Evolutionary conservation across 2,329 filamentous ascomycete species (phyloP).

Genomic region (Tolypocladium amazonense): DNA sequence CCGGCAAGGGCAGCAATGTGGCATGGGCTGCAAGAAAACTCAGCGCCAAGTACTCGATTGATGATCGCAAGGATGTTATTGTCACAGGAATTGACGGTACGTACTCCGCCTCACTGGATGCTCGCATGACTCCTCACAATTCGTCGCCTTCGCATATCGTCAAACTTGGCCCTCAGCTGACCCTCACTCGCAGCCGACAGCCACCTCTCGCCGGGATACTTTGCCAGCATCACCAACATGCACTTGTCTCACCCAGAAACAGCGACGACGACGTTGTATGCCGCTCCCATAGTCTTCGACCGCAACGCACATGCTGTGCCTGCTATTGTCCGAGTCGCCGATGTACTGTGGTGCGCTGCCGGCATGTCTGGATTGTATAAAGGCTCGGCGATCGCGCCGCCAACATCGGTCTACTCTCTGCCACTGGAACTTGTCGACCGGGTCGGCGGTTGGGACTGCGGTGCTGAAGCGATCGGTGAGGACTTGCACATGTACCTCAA

Average conservation of each 20-base stretch:
- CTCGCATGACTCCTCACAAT: neutral
- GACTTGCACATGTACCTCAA: conserved; percentile 72
- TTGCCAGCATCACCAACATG: conserved; percentile 51
- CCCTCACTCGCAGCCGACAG: conserved; percentile 46
- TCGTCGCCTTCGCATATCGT: neutral
- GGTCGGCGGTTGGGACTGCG: conserved; percentile 63
- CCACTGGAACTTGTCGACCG: conserved; percentile 56
- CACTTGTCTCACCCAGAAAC: conserved; percentile 50
- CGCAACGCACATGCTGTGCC: conserved; percentile 61
- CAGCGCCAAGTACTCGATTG: conserved; percentile 47
- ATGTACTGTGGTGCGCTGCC: conserved; percentile 61
- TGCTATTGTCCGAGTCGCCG: conserved; percentile 58
- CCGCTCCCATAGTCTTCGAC: conserved; percentile 63
- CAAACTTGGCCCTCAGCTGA: neutral
- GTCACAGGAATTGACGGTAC: conserved; percentile 64
- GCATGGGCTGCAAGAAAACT: conserved; percentile 59
- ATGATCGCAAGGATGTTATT: conserved; percentile 48
- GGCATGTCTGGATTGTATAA: conserved; percentile 59
- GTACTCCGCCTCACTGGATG: conserved; percentile 31
- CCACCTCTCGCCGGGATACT: conserved; percentile 59
- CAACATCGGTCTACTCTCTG: conserved; percentile 64
- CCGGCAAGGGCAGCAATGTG: conserved; percentile 66
- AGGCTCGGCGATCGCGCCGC: conserved; percentile 54
- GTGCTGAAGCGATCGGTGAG: conserved; percentile 61
- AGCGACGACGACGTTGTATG: conserved; percentile 52